phyloP scores from a whole-genome alignment of 1,139 yeast species.

The Yamadazyma epiphylla region DNA sequence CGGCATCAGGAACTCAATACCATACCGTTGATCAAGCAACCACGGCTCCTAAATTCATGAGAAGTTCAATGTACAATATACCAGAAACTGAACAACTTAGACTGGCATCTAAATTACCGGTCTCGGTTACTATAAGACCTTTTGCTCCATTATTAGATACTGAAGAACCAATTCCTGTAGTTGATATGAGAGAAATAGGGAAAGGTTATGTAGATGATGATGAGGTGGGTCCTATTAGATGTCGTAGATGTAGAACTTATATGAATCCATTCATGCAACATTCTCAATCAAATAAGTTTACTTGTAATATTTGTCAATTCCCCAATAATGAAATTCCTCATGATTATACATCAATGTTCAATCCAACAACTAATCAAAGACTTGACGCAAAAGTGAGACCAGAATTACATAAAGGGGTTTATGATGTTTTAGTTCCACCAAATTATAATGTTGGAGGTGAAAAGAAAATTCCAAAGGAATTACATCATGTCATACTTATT shows the following conservation, averaged over 20 bases:
- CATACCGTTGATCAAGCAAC: slow-evolving; percentile 77
- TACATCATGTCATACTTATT: slow-evolving; percentile 74
- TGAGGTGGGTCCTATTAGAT: slow-evolving; percentile 73
- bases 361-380: slow-evolving; percentile 48
- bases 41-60: slow-evolving; percentile 74
- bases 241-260: slow-evolving; percentile 87
- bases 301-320: slow-evolving; percentile 86
- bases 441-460: slow-evolving; percentile 56
- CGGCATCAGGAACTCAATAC: slow-evolving; percentile 73
- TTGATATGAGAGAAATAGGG: slow-evolving; percentile 52
- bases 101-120: slow-evolving; percentile 69
- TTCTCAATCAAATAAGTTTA: slow-evolving; percentile 58
- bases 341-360: slow-evolving; percentile 65
- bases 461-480: slow-evolving; percentile 25
- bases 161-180: slow-evolving; percentile 63
- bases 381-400: slow-evolving; percentile 65
- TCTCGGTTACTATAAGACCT: slow-evolving; percentile 79
- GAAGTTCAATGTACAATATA: slow-evolving; percentile 78
- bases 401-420: slow-evolving; percentile 79
- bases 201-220: slow-evolving; percentile 19
- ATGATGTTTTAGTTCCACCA: slow-evolving; percentile 76
- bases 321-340: slow-evolving; percentile 63
- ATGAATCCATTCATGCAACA: slow-evolving; percentile 83
- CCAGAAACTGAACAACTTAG: slow-evolving; percentile 75
- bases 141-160: slow-evolving; percentile 57